Evolutionary conservation across 768 basidiomycete species (phyloP).

Genomic region (Lactarius quietus): DNA sequence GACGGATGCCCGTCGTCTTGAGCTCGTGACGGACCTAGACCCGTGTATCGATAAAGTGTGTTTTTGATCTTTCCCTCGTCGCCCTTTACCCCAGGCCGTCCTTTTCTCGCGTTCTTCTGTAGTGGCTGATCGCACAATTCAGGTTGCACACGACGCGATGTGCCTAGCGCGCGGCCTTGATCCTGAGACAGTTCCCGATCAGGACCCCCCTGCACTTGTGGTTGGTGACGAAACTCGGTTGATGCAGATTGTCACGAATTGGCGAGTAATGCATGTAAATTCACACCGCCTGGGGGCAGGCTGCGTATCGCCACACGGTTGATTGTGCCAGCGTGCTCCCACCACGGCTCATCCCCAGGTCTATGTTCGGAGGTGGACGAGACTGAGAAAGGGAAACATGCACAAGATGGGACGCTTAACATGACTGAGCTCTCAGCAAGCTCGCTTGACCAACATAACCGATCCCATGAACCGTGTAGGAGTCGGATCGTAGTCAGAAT

Average conservation of each 20-base stretch:
- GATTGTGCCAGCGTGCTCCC: slow-evolving; percentile 34
- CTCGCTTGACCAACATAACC: slow-evolving; percentile 49
- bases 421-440: slow-evolving; percentile 29
- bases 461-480: slow-evolving; percentile 40
- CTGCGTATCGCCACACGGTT: slow-evolving; percentile 66
- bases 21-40: slow-evolving; percentile 68
- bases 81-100: not conserved
- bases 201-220: slow-evolving; percentile 61
- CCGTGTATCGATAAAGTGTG: slow-evolving; percentile 58
- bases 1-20: slow-evolving; percentile 61
- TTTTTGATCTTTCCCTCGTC: not conserved
- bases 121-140: slow-evolving; percentile 3
- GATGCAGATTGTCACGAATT: slow-evolving; percentile 81
- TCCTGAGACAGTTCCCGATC: slow-evolving; percentile 40
- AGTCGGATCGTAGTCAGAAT: slow-evolving; percentile 80
- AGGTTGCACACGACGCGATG: slow-evolving; percentile 58
- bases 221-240: slow-evolving; percentile 81
- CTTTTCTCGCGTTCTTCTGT: not conserved
- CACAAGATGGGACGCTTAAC: not conserved
- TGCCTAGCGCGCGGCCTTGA: slow-evolving; percentile 57
- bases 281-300: slow-evolving; percentile 66
- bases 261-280: slow-evolving; percentile 80
- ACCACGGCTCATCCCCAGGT: not conserved
- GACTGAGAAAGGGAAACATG: not conserved
- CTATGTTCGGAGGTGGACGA: not conserved